Evolutionary conservation across 257 asterid genomes (phyloP), one percentile per base, ranked within the genome.

Genomic region (Striga asiatica): DNA sequence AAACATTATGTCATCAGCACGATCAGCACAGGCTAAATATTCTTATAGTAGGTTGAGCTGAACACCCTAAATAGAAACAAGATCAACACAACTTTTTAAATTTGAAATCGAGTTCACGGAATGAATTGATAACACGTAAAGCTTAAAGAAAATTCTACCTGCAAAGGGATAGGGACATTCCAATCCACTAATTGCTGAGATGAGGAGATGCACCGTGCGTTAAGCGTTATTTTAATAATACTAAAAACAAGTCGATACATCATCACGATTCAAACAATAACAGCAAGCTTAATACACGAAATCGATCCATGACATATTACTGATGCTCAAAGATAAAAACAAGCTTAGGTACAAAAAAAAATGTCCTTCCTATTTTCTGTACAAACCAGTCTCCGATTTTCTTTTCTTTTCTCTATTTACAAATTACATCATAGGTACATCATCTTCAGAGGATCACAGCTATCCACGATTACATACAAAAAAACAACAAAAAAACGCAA

Each of bases 91-190:
- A 38, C n/a, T n/a, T 37, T 45, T 22, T 51, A 53, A 8, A 48
- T 52, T 17, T 39, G 50, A 69, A 39, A 32, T 62, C 24, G 38
- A 39, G 50, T 22, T n/a, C 45, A 58, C 8, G 39, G 8, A 60
- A 54, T 54, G 18, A 50, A 53, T 9, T 42, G 20, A 12, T 9
- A 43, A 51, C 17, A 60, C 43, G 45, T 22, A 58, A 29, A 64
- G 31, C 35, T 60, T 50, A 56, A 71, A 71, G n/a, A 64, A 59
- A 65, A 16, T 14, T 50, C 94, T 79, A 87, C 94, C 94, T 78
- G 72, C 60, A 20, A 49, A 52, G 22, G 55, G 76, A 72, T 67
- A n/a, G n/a, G 80, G 69, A 62, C 75, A 67, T 65, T 71, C 84
- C 83, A 64, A 69, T 68, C 62, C 81, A 55, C 69, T 72, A 54